phyloP scores from a whole-genome alignment of 1,284 basidiomycete species.

The Leccinum pachyderme region DNA sequence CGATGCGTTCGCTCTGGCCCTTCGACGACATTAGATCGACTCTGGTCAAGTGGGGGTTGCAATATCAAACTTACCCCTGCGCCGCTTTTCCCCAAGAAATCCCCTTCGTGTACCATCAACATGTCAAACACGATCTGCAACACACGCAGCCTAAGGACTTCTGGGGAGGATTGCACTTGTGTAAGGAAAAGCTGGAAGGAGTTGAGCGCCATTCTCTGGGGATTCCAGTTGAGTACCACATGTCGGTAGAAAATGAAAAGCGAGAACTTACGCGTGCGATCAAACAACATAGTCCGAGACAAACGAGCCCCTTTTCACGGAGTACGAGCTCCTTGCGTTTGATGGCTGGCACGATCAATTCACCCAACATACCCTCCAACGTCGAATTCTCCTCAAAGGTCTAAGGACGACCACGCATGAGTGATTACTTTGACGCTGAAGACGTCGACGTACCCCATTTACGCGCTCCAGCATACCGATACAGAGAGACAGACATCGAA shows the following conservation, averaged over 20 bases:
- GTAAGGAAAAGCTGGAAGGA: slow-evolving; percentile 91
- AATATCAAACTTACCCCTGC: slow-evolving; percentile 41
- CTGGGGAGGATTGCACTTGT: slow-evolving; percentile 78
- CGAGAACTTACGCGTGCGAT: slow-evolving; percentile 66
- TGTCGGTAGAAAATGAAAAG: background rate
- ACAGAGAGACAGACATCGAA: slow-evolving; percentile 85
- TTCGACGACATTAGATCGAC: background rate
- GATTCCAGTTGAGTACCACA: background rate
- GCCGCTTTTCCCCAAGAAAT: slow-evolving; percentile 62
- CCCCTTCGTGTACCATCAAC: slow-evolving; percentile 84
- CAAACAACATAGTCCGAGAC: slow-evolving; percentile 87
- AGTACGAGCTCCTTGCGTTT: slow-evolving; percentile 82
- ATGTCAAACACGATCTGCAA: slow-evolving; percentile 90
- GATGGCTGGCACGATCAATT: slow-evolving; percentile 90
- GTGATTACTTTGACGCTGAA: background rate
- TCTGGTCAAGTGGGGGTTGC: background rate
- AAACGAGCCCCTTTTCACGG: slow-evolving; percentile 84
- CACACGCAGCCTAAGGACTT: slow-evolving; percentile 77
- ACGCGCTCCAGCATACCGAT: slow-evolving; percentile 91
- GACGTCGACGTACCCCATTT: slow-evolving; percentile 62
- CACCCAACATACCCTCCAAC: slow-evolving; percentile 85
- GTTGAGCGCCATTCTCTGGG: slow-evolving; percentile 82
- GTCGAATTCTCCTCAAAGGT: slow-evolving; percentile 94
- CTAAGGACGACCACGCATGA: slow-evolving; percentile 36
- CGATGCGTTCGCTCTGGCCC: slow-evolving; percentile 61